These are phyloP conservation scores for Clohesyomyces aquaticus DNA, from an alignment of 495 filamentous ascomycete species.

Conservation along the genomic window DNA sequence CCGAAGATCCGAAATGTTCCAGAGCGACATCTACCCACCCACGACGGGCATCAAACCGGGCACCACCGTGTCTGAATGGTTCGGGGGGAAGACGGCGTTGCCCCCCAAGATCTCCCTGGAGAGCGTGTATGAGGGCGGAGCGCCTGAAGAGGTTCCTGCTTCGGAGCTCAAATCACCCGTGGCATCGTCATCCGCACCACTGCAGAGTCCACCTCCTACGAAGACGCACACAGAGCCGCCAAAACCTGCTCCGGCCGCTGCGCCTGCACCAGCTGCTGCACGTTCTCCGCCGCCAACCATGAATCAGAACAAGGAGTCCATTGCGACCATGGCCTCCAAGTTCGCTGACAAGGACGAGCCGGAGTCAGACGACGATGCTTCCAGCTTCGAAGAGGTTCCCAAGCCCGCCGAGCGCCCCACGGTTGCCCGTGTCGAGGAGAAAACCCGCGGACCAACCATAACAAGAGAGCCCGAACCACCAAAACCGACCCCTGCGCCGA, in stretches of 20 bases:
- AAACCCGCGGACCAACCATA: slow-evolving; percentile 29
- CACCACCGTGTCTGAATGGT: slow-evolving; percentile 80
- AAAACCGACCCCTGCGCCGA: slow-evolving; percentile 47
- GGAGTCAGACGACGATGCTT: slow-evolving; percentile 64
- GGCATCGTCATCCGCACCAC: slow-evolving; percentile 49
- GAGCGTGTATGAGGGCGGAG: slow-evolving; percentile 83
- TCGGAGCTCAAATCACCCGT: slow-evolving; percentile 65
- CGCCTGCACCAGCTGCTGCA: slow-evolving; percentile 48
- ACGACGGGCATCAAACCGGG: slow-evolving; percentile 75
- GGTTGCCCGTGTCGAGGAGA: slow-evolving; percentile 41
- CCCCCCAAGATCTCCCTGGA: slow-evolving; percentile 92
- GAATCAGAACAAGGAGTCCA: slow-evolving; percentile 81
- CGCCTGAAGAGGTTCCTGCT: slow-evolving; percentile 69
- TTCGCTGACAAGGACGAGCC: slow-evolving; percentile 76
- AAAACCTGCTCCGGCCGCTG: slow-evolving; percentile 48
- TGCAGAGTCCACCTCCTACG: slow-evolving; percentile 56
- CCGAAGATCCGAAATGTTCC: slow-evolving; percentile 92
- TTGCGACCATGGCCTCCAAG: slow-evolving; percentile 80
- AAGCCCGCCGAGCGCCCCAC: slow-evolving; percentile 61
- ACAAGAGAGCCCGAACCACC: slow-evolving; percentile 36
- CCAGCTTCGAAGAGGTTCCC: slow-evolving; percentile 82
- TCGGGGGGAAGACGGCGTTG: slow-evolving; percentile 77
- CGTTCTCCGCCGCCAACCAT: slow-evolving; percentile 66
- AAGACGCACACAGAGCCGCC: slow-evolving; percentile 51
- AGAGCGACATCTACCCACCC: slow-evolving; percentile 94